Evolutionary conservation across 129 eudicot species (phyloP), one percentile per base, ranked within the genome.

Genomic region (Helianthus tuberosus): DNA sequence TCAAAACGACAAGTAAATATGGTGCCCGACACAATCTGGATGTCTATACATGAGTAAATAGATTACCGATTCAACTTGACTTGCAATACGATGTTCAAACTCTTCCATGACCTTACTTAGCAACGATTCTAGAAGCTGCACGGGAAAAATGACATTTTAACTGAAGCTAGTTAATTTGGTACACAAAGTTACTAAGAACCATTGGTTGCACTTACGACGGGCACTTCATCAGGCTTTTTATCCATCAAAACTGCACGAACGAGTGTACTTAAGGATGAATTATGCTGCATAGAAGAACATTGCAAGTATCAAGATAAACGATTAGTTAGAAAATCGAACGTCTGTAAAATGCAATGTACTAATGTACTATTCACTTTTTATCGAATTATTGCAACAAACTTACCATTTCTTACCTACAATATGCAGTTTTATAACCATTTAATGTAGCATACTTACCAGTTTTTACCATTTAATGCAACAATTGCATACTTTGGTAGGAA

Each of bases 171-270:
- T 29, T 47, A 61, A 20, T 73, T 49, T 3, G 13, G 60, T 25
- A 20, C 10, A 67, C 27, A 59, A 73, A 11, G 7, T 59, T 10
- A 7, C 43, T 20, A 3, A 71, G 38, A 52, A 69, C 16, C 58
- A n/a, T 12, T 3, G 25, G 48, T 57, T 32, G 41, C 58, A 81
- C 97, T 82, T 83, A 94, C 98, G 77, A 68, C 82, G 68, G 97
- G 98, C 84, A 94, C 91, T 75, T 94, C 97, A 63, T 94, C 97
- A 11, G 97, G 97, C 73, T 88, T 94, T 85, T 88, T 94, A 74
- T 94, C 96, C 71, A 80, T 71, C 44, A 90, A 86, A 75, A 87
- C 80, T n/a, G 96, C 80, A 65, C 84, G 96, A 57, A 94, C 89
- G 80, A 94, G 98, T 68, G 59, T 59, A 71, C 89, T 86, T 73